Conservation (phyloP, 2,329 filamentous ascomycete genomes). For the Didymella pinodella region DNA sequence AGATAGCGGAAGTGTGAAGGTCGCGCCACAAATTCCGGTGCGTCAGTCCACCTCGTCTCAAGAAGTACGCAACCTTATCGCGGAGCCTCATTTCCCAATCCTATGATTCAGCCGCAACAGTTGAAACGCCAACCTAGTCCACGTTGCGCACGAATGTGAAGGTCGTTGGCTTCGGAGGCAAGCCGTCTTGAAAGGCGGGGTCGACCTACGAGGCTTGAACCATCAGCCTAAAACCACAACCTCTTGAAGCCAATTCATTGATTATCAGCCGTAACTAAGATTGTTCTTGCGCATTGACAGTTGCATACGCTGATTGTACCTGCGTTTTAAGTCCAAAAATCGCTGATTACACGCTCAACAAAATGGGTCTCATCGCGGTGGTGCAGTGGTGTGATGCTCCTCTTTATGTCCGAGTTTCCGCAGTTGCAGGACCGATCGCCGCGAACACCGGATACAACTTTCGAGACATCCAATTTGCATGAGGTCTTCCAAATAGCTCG, state of each 20-base stretch:
- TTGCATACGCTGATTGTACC: not conserved
- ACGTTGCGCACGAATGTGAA: not conserved
- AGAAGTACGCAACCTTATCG: conserved; percentile 10
- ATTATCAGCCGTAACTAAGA: not conserved
- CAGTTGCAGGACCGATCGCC: not conserved
- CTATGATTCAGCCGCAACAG: conserved; percentile 4
- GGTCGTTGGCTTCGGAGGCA: not conserved
- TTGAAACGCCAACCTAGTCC: not conserved
- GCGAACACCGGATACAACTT: too few species aligned
- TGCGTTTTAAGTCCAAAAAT: not conserved
- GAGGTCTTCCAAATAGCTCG: too few species aligned
- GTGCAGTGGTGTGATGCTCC: conserved; percentile 26
- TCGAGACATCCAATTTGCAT: too few species aligned
- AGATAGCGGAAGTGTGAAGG: conserved; percentile 30
- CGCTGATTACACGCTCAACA: conserved; percentile 13
- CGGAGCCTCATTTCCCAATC: conserved; percentile 14
- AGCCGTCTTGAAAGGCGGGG: conserved; percentile 7
- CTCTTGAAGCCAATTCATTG: not conserved
- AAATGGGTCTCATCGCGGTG: conserved; percentile 10
- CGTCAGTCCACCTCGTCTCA: conserved; percentile 30
- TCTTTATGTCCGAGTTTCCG: conserved; percentile 19
- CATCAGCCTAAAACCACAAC: not conserved
- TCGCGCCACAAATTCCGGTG: conserved; percentile 32
- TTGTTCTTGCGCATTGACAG: not conserved
- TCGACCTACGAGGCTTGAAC: not conserved